phyloP scores from a whole-genome alignment of 352 stramenopile species.

The Globisporangium camurandrum region DNA sequence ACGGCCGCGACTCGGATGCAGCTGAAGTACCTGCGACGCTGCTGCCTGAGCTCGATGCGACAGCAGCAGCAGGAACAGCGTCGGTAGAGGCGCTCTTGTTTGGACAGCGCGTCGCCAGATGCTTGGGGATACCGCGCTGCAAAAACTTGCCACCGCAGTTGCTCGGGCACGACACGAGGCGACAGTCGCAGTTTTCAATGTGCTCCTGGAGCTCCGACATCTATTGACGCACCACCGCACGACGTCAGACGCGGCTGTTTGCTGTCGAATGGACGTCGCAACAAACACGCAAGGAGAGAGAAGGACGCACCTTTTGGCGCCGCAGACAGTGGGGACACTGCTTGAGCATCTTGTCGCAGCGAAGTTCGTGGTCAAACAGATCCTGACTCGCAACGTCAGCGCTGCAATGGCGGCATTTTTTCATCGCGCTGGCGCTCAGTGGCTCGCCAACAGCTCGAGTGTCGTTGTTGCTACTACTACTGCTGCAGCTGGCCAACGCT shows the following conservation, averaged over 20 bases:
- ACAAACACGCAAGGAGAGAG: background rate
- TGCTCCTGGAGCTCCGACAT: slow-evolving; percentile 71
- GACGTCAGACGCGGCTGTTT: background rate
- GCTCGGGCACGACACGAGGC: slow-evolving; percentile 67
- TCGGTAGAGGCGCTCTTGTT: slow-evolving; percentile 15
- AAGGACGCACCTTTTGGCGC: slow-evolving; percentile 47
- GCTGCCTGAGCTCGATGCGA: background rate
- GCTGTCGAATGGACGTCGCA: background rate
- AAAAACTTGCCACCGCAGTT: slow-evolving; percentile 75
- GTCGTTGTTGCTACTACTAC: background rate
- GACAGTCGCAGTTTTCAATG: slow-evolving; percentile 77
- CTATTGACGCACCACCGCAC: slow-evolving; percentile 10
- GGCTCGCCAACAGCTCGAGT: background rate
- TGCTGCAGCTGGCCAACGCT: background rate
- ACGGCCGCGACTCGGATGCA: background rate
- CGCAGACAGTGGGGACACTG: slow-evolving; percentile 77
- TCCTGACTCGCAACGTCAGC: slow-evolving; percentile 34
- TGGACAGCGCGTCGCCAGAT: slow-evolving; percentile 62
- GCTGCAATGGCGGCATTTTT: slow-evolving; percentile 64
- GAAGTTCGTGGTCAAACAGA: slow-evolving; percentile 61
- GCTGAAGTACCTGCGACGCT: background rate
- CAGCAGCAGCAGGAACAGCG: background rate
- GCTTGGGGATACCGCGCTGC: slow-evolving; percentile 65
- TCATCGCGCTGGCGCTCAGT: slow-evolving; percentile 13
- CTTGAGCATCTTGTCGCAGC: slow-evolving; percentile 77